These are phyloP conservation scores for Yueomyces sp. DNA, from an alignment of 1,139 yeast genomes.

Conservation along the genomic window DNA sequence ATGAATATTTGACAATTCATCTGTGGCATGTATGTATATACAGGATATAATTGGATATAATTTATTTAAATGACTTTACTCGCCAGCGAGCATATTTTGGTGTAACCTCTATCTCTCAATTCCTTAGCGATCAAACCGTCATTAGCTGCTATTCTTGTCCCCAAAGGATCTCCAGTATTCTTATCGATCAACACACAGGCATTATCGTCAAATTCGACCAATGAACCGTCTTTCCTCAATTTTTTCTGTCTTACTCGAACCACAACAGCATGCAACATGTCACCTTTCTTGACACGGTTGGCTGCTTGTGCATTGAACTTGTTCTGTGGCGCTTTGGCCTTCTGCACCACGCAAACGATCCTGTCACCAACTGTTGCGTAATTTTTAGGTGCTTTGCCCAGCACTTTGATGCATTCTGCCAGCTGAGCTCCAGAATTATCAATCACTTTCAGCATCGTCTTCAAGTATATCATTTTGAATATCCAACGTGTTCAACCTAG, in stretches of 20 bases:
- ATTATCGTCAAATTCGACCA: slow-evolving; percentile 83
- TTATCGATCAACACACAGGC: slow-evolving; percentile 93
- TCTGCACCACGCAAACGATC: slow-evolving; percentile 88
- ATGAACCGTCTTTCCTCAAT: slow-evolving; percentile 73
- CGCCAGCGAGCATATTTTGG: slow-evolving; percentile 83
- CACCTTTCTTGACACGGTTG: slow-evolving; percentile 90
- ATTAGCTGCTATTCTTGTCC: slow-evolving; percentile 74
- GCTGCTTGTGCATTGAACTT: slow-evolving; percentile 43
- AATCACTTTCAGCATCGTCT: slow-evolving; percentile 77
- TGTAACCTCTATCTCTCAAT: slow-evolving; percentile 69
- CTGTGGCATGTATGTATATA: no score
- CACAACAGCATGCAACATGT: slow-evolving; percentile 88
- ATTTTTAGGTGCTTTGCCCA: slow-evolving; percentile 74
- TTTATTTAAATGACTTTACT: slow-evolving; percentile 16
- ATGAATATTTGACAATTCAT: no score
- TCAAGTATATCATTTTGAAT: slow-evolving; percentile 61
- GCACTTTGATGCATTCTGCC: slow-evolving; percentile 91
- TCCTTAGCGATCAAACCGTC: slow-evolving; percentile 76
- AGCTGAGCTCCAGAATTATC: slow-evolving; percentile 93
- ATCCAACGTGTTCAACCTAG: no score
- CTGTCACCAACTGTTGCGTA: slow-evolving; percentile 83
- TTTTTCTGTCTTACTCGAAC: slow-evolving; percentile 82
- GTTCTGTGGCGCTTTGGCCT: slow-evolving; percentile 64
- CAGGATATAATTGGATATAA: no score
- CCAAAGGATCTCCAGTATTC: slow-evolving; percentile 81